Conservation (phyloP, 2,329 filamentous ascomycete species). For the Sclerotinia glacialis region DNA sequence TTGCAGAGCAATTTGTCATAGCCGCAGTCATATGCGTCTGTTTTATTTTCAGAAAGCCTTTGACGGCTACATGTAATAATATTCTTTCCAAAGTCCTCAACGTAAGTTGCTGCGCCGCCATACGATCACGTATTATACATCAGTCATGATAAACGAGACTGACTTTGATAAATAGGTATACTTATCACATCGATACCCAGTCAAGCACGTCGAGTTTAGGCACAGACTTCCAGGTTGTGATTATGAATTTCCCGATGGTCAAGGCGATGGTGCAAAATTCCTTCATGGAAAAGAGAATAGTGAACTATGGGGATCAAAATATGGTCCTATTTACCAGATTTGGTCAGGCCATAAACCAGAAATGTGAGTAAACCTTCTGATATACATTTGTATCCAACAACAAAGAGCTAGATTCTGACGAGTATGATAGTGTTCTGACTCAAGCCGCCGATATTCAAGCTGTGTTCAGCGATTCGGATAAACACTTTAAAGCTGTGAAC, state of each 20-base stretch:
- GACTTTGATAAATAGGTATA: constrained; percentile 1
- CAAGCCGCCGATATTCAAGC: constrained; percentile 40
- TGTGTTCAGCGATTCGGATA: constrained; percentile 46
- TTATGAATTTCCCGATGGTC: constrained; percentile 42
- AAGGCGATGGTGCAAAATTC: constrained; percentile 45
- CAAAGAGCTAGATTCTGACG: not conserved
- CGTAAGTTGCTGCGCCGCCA: not conserved
- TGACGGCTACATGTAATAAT: constrained; percentile 3
- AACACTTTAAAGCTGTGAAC: constrained; percentile 44
- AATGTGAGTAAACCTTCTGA: constrained; percentile 38
- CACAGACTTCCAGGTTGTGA: constrained; percentile 29
- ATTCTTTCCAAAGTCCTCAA: constrained; percentile 6
- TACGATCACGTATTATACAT: not conserved
- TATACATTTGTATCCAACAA: too few species aligned
- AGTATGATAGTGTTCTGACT: constrained; percentile 40
- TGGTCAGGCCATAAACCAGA: constrained; percentile 43
- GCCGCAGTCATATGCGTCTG: constrained; percentile 4
- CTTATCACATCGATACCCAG: constrained; percentile 16
- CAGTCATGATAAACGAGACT: not conserved
- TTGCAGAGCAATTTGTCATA: constrained; percentile 1
- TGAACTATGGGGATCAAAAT: constrained; percentile 37
- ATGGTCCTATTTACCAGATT: constrained; percentile 43
- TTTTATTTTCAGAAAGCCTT: constrained; percentile 7
- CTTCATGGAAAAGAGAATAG: constrained; percentile 41
- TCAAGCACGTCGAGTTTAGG: constrained; percentile 15